Base-by-base conservation (phyloP, 2,329 filamentous ascomycete genomes). In the Colletotrichum tabaci region DNA sequence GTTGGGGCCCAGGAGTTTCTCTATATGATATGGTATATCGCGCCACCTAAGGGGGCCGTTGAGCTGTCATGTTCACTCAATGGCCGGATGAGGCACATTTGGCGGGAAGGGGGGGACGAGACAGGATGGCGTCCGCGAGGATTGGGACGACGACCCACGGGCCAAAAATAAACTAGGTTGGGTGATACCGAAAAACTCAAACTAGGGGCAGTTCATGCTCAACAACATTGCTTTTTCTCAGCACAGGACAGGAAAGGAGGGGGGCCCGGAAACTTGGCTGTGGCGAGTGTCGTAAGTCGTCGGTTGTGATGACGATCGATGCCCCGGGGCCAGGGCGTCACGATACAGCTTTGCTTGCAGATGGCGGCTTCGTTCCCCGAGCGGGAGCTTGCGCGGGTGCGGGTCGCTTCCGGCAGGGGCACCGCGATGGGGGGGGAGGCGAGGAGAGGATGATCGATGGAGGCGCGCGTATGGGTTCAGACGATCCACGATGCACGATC, bases 401-500 rank as follows among this genome's bases (percentile, higher is more conserved):
- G 65, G 65, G 9, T 53, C 15, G n/a, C 15, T 40, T 60, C 68
- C 68, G 68, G 65, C 13, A 71, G 68, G 68, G 65, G 68, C 38
- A 55, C 47, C 30, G 30, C 7, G 18, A 66, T 18, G 46, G 42
- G 7, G 18, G 23, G 26, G 26, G 4, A 4, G 4, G 26, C 26
- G 23, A 57, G 30, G 57, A 38, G 62, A 52, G 65, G 58, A 60
- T 65, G 40, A 38, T 15, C 26, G 58, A 52, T 61, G 47, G 58
- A 58, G 62, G 53, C 49, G 30, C 6, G 18, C 12, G 30, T 38
- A 47, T 30, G 23, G 40, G 38, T 18, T 42, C 38, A 47, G 30
- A 46, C 40, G 46, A 65, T 40, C 35, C 35, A 26, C 40, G 40
- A 40, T 30, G 30, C 30, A 38, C 47, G 52, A 69, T 50, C 44